Base-by-base conservation (phyloP, 2,329 filamentous ascomycete genomes). In the Dothistroma septosporum region DNA sequence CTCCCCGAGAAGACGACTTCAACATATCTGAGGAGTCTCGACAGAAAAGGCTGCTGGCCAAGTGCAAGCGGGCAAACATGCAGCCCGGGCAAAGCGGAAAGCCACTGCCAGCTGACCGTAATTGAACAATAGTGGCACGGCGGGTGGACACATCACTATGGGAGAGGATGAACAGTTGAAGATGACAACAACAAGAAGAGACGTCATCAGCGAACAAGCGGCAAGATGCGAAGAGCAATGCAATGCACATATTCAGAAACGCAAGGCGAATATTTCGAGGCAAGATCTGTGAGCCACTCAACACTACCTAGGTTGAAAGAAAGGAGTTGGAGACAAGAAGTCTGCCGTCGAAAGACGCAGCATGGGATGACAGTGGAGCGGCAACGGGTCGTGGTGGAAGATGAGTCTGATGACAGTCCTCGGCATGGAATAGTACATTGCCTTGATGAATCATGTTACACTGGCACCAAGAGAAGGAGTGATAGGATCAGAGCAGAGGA, bases 1-100 rank as follows among this genome's bases (percentile, higher is more conserved):
- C 69, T 7, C 71, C 71, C 12, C 61, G 71, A 14, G 68, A 73
- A 56, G 70, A 72, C 61, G 61, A 72, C 62, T 70, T 62, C 65
- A 67, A 65, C 59, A 70, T 73, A 64, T 64, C 64, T 33, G 70
- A 72, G 52, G 65, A 68, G 55, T 63, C 64, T 12, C 65, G 69
- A 37, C 60, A 64, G 57, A 62, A 66, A 50, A 59, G 65, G 31
- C 49, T 73, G 12, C 65, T 71, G 10, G 68, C 67, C 21, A 70
- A 70, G 56, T 72, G 69, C 68, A 70, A 68, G 60, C 61, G 66
- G 8, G 59, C 62, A 22, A 55, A 68, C 44, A 65, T 55, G 31
- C 64, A 68, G 58, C 69, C 68, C n/a, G 70, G 68, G 66, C 66
- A 62, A 60, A 68, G 67, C 48, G 66, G 66, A 2, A 70, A 66